Conservation (phyloP, 2,329 filamentous ascomycete species). For the Epichloe sibirici region DNA sequence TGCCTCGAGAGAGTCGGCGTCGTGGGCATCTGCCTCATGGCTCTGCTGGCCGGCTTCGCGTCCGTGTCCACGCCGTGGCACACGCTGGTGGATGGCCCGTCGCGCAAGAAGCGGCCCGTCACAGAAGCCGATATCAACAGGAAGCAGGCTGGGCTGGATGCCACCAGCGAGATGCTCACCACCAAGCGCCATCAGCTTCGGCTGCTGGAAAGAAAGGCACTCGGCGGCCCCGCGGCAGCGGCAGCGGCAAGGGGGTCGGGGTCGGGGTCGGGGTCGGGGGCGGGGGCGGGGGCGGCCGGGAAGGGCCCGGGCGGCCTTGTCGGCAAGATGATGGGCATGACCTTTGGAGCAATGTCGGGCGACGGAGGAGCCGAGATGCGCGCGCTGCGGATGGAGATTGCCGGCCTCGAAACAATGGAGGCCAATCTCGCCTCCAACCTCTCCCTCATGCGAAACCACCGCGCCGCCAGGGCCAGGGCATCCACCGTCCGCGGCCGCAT, state of each 20-base stretch:
- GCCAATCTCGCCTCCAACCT: slow-evolving; percentile 55
- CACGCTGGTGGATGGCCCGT: slow-evolving; percentile 54
- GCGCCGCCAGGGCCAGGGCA: slow-evolving; percentile 52
- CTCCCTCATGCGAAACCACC: slow-evolving; percentile 47
- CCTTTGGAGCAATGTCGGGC: slow-evolving; percentile 51
- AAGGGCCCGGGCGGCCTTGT: slow-evolving; percentile 42
- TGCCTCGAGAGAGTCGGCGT: slow-evolving; percentile 64
- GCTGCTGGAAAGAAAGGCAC: slow-evolving; percentile 51
- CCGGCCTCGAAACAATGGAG: slow-evolving; percentile 71
- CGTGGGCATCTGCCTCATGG: slow-evolving; percentile 78
- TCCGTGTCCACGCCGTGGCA: slow-evolving; percentile 84
- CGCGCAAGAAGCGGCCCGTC: slow-evolving; percentile 40
- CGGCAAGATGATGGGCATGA: slow-evolving; percentile 55
- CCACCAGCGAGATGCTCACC: slow-evolving; percentile 66
- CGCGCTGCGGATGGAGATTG: slow-evolving; percentile 59
- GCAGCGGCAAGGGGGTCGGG: too few species aligned
- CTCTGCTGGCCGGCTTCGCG: slow-evolving; percentile 75
- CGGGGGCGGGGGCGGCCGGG: slow-evolving; percentile 21
- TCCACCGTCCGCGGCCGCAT: slow-evolving; percentile 55
- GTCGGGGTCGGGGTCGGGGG: too few species aligned
- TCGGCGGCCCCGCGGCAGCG: slow-evolving; percentile 15
- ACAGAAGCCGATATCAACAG: slow-evolving; percentile 63
- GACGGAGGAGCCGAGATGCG: slow-evolving; percentile 47
- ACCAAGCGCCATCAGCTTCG: slow-evolving; percentile 63
- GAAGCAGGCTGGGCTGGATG: slow-evolving; percentile 67